Conservation (phyloP, 2,329 filamentous ascomycete genomes). For the Pyrenochaeta sp. region DNA sequence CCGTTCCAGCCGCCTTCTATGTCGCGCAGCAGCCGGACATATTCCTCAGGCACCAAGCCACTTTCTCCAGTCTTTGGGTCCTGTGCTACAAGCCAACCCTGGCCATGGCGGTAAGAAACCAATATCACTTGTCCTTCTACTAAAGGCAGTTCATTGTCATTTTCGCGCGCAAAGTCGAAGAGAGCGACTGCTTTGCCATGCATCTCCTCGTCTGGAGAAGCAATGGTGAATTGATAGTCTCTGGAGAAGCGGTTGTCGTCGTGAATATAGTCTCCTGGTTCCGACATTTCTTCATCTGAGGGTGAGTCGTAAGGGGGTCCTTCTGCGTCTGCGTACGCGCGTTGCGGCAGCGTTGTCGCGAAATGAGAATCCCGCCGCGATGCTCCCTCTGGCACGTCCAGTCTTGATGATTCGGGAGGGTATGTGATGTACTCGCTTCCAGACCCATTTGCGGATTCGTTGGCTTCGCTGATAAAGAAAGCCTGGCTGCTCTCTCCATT, state of each 20-base stretch:
- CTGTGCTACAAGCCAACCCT: conserved; percentile 96
- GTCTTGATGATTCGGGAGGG: conserved; percentile 59
- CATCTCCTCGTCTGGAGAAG: conserved; percentile 95
- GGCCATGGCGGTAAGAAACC: conserved; percentile 93
- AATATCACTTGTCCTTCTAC: conserved; percentile 95
- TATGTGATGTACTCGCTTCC: conserved; percentile 85
- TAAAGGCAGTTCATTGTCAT: conserved; percentile 93
- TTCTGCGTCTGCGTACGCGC: conserved; percentile 50
- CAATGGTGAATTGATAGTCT: conserved; percentile 94
- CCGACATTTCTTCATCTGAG: conserved; percentile 60
- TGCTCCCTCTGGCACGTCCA: conserved; percentile 38
- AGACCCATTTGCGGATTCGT: conserved; percentile 73
- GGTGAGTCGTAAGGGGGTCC: conserved; percentile 50
- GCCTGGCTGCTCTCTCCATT: conserved; percentile 75
- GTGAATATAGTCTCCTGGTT: conserved; percentile 55
- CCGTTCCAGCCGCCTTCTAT: conserved; percentile 83
- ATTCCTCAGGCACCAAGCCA: conserved; percentile 94
- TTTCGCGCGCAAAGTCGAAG: conserved; percentile 93
- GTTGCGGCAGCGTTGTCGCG: conserved; percentile 55
- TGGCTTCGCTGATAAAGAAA: conserved; percentile 75
- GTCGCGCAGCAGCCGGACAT: conserved; percentile 88
- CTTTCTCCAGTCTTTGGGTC: conserved; percentile 94
- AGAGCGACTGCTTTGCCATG: conserved; percentile 94
- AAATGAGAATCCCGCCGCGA: conserved; percentile 63
- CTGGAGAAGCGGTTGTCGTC: conserved; percentile 84